Evolutionary conservation across 1,284 basidiomycete genomes (phyloP).

Genomic region (Trametes hirsuta): DNA sequence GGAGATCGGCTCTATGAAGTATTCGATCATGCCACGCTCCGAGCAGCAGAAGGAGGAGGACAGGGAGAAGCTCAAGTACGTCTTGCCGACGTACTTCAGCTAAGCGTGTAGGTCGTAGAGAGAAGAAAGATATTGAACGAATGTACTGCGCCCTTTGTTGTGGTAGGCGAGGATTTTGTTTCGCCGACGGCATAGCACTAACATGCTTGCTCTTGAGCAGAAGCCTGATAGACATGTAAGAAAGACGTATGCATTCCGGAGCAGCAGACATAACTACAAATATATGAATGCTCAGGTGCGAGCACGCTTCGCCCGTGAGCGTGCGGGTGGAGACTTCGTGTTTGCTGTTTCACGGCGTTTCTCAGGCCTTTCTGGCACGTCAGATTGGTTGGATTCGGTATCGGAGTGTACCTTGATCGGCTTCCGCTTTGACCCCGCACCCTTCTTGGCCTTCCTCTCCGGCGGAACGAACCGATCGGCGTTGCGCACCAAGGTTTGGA

Average conservation of each 20-base stretch:
- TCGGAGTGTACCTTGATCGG: background rate
- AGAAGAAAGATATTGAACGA: background rate
- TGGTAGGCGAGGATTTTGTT: background rate
- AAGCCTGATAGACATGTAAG: too few species aligned
- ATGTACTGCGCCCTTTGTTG: background rate
- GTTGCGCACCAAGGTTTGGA: background rate
- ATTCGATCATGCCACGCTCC: conserved; percentile 81
- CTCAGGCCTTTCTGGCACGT: background rate
- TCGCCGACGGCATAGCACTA: too few species aligned
- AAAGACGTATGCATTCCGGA: too few species aligned
- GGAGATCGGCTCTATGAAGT: conserved; percentile 81
- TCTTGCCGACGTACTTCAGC: conserved; percentile 75
- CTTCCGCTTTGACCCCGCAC: background rate
- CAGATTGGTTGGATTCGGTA: background rate
- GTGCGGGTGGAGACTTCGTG: too few species aligned
- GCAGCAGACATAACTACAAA: too few species aligned
- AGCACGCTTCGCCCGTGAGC: too few species aligned
- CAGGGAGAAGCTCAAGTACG: conserved; percentile 73
- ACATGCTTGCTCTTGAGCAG: too few species aligned
- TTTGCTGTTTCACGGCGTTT: too few species aligned
- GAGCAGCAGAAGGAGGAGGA: conserved; percentile 68
- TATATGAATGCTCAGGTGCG: too few species aligned
- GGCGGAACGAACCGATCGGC: background rate
- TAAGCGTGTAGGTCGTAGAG: background rate
- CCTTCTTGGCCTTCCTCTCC: background rate